phyloP scores from a whole-genome alignment of 192 early-diverging fungal genomes.

The Paraglomus occultum region DNA sequence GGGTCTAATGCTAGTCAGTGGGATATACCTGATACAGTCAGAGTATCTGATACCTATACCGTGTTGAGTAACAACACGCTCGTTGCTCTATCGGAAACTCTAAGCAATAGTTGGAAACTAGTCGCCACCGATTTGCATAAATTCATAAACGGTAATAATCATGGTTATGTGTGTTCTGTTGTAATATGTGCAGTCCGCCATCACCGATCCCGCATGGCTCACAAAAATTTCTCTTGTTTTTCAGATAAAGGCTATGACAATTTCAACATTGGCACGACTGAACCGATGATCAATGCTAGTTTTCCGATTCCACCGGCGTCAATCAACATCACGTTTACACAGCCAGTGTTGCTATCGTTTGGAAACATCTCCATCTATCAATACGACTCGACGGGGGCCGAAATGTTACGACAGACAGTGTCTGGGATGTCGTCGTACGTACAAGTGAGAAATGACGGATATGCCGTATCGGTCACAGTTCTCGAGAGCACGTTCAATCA shows the following conservation, averaged over 20 bases:
- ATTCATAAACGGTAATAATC: neutral
- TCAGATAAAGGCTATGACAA: conserved; percentile 14
- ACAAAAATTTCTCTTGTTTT: neutral
- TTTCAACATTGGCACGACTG: neutral
- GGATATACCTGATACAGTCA: conserved; percentile 3
- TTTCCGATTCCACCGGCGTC: neutral
- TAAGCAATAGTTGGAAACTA: neutral
- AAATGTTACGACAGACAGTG: conserved; percentile 8
- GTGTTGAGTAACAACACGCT: neutral
- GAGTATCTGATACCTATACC: neutral
- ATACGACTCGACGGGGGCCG: neutral
- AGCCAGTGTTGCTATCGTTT: neutral
- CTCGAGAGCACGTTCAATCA: conserved; percentile 4
- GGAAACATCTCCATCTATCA: conserved; percentile 13
- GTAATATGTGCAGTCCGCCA: too few relatives aligned
- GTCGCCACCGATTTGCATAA: neutral
- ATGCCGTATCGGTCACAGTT: neutral
- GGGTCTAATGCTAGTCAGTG: neutral
- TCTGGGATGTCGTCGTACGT: neutral
- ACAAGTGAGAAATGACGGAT: neutral
- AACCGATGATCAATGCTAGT: neutral
- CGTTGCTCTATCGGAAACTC: neutral
- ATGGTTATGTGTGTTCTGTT: neutral
- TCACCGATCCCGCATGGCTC: too few relatives aligned
- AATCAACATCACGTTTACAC: neutral